Conservation (phyloP, 1,284 basidiomycete genomes). For the Tilletia walkeri region DNA sequence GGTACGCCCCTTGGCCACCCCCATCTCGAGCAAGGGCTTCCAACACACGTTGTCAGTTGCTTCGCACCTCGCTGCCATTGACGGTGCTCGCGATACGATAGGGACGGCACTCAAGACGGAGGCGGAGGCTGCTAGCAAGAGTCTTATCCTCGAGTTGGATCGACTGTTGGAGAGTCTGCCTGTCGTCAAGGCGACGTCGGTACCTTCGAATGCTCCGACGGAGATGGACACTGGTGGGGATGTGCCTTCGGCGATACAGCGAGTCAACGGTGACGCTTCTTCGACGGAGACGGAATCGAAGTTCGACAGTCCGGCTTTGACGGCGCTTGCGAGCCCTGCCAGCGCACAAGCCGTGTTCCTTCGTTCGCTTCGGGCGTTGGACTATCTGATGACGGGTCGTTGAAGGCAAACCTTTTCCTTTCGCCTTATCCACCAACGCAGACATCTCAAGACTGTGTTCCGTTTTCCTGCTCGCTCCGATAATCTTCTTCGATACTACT, state of each 20-base stretch:
- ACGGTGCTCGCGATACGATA: constrained; percentile 44
- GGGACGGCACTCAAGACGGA: constrained; percentile 42
- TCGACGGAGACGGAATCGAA: constrained; percentile 18
- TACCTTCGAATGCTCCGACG: neutral
- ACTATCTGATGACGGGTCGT: constrained; percentile 32
- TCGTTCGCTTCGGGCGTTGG: constrained; percentile 50
- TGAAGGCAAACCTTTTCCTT: neutral
- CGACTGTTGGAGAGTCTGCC: constrained; percentile 43
- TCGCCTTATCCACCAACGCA: too few relatives aligned
- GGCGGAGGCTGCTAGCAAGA: constrained; percentile 40
- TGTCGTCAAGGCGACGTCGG: constrained; percentile 20
- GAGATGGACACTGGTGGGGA: neutral
- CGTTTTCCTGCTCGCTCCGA: too few relatives aligned
- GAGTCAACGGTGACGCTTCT: neutral
- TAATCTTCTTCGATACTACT: too few relatives aligned
- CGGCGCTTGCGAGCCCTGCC: constrained; percentile 47
- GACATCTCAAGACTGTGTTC: too few relatives aligned
- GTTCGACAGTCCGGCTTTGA: constrained; percentile 44
- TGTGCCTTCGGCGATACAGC: neutral
- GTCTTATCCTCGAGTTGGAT: constrained; percentile 44
- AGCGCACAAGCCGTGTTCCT: constrained; percentile 51
- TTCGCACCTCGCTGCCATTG: constrained; percentile 42
- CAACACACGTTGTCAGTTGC: constrained; percentile 53
- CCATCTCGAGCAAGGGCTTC: constrained; percentile 51
- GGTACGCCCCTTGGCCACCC: constrained; percentile 48